These are phyloP conservation scores for Mycosarcoma maydis DNA, from an alignment of 1,284 basidiomycete genomes.

Conservation along the genomic window DNA sequence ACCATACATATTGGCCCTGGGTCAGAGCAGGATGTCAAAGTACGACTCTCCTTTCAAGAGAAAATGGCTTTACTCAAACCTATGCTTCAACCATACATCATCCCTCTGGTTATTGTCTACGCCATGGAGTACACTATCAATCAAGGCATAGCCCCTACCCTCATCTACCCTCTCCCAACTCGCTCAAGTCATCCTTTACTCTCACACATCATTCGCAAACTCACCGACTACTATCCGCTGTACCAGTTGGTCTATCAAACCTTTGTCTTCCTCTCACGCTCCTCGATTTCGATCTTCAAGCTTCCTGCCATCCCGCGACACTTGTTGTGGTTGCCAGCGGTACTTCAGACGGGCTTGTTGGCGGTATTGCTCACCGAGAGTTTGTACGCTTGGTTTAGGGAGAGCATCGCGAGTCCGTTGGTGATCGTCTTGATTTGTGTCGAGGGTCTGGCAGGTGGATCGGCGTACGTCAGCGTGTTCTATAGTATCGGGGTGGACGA, in stretches of 20 bases:
- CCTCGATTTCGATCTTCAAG: constrained; percentile 82
- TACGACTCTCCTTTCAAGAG: constrained; percentile 48
- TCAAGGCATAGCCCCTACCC: constrained; percentile 76
- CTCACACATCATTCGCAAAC: constrained; percentile 80
- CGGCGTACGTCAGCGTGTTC: constrained; percentile 59
- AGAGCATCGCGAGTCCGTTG: constrained; percentile 58
- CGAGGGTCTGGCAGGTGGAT: constrained; percentile 61
- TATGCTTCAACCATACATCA: constrained; percentile 60
- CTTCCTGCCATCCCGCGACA: constrained; percentile 80
- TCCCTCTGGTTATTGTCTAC: constrained; percentile 64
- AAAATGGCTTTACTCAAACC: constrained; percentile 61
- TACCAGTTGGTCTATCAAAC: constrained; percentile 72
- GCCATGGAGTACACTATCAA: constrained; percentile 67
- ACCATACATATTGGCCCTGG: not conserved
- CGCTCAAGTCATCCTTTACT: constrained; percentile 74
- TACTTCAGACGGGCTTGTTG: constrained; percentile 76
- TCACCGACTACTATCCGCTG: constrained; percentile 92
- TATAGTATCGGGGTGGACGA: constrained; percentile 55
- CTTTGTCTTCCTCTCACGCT: constrained; percentile 94
- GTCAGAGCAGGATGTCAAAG: not conserved
- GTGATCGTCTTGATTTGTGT: constrained; percentile 62
- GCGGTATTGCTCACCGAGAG: constrained; percentile 74
- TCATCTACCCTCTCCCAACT: constrained; percentile 86
- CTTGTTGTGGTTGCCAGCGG: constrained; percentile 78
- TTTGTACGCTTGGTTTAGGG: constrained; percentile 60